Base-by-base conservation (phyloP, 805 yeast genomes). In the Suhomyces kilbournensis region DNA sequence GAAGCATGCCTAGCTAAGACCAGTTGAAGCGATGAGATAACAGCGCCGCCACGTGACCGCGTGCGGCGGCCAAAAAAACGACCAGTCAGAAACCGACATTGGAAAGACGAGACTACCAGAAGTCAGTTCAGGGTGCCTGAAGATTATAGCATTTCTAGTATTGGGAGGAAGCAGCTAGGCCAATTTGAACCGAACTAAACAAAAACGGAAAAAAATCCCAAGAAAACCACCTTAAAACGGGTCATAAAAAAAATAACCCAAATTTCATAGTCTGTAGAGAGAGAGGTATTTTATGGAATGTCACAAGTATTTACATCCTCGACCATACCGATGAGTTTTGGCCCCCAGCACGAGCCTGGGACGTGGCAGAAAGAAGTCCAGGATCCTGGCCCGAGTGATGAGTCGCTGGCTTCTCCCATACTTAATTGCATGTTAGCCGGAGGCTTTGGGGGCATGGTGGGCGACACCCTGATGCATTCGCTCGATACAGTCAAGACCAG, bases 401-500 rank as follows among this genome's bases (percentile, higher is more conserved):
- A 34, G 32, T 20, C 48, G 14, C 42, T 23, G 32, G 22, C 17
- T 10, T 74, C 83, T 0, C 79, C 87, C 5, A 68, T 86, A 22
- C 44, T 79, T 56, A 77, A 80, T 62, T 82, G 90, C 64, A 76
- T 90, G 76, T 51, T 91, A 39, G 97, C 97, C 0, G 99, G 99
- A 42, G 97, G 96, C 0, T 70, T 93, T 47, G 99, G 99, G 7
- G 99, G 98, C 1, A 85, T 89, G 50, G 81, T 92, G 38, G 98
- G 97, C 12, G 99, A 93, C 63, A 80, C 94, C 1, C 72, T 83
- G 28, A 94, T 94, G 97, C 97, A 94, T 69, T 92, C 98, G 0
- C 71, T 94, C 34, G 99, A 94, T 65, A 94, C 99, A 0, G 97
- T 94, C 30, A 94, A 94, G 67, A 94, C 99, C 2, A 78, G 99